phyloP scores from a whole-genome alignment of 129 eudicot species.

The Centrapalus pauciflorus region DNA sequence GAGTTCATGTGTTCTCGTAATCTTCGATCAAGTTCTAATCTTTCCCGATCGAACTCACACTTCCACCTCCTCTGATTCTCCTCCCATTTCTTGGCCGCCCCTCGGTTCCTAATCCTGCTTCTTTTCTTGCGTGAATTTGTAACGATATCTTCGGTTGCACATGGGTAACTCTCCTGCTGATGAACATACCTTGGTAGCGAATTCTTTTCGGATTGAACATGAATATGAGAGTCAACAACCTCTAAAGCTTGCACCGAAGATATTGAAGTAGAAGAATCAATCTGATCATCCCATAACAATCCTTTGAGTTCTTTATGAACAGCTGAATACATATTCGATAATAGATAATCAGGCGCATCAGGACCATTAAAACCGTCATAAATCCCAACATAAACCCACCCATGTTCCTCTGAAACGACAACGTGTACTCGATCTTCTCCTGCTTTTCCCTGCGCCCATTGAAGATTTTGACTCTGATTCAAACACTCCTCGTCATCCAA shows the following conservation, averaged over 20 bases:
- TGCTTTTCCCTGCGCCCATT: conserved; percentile 99
- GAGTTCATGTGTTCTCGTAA: conserved; percentile 52
- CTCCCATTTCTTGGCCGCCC: conserved; percentile 65
- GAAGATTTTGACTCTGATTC: conserved; percentile 59
- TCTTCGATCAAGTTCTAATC: conserved; percentile 79
- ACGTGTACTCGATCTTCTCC: conserved; percentile 98
- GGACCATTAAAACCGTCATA: conserved; percentile 98
- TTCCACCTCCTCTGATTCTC: conserved; percentile 90
- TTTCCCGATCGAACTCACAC: conserved; percentile 79
- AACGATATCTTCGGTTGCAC: conserved; percentile 31
- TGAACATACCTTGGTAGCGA: conserved; percentile 18
- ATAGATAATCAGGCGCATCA: conserved; percentile 85
- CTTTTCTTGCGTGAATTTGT: conserved; percentile 34
- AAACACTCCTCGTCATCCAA: conserved; percentile 57
- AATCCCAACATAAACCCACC: conserved; percentile 96
- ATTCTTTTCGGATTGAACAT: background rate
- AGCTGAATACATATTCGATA: conserved; percentile 70
- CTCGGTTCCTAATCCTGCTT: conserved; percentile 39
- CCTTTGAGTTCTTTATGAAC: conserved; percentile 90
- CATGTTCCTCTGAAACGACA: conserved; percentile 89
- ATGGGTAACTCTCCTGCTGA: conserved; percentile 50
- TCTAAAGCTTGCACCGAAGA: conserved; percentile 4
- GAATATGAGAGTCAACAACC: background rate
- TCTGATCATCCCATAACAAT: conserved; percentile 76
- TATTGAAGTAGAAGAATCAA: conserved; percentile 23